Conservation (phyloP, 352 stramenopile genomes). For the Pythium phragmitis region DNA sequence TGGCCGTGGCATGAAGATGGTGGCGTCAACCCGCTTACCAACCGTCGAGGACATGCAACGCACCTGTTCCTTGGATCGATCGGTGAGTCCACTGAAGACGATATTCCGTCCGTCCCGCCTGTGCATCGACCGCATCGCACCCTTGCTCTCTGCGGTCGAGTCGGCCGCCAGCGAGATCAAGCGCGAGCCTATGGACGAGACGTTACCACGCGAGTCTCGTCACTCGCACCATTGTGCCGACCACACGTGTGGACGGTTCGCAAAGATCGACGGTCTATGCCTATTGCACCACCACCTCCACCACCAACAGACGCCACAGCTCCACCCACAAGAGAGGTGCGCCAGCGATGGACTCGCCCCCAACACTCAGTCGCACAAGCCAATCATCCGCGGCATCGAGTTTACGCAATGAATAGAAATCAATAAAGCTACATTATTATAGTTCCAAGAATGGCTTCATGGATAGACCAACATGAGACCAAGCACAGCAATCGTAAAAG, state of each 20-base stretch:
- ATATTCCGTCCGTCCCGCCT: neutral
- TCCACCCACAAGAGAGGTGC: too few relatives aligned
- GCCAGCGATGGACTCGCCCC: too few relatives aligned
- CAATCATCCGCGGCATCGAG: too few relatives aligned
- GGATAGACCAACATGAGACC: too few relatives aligned
- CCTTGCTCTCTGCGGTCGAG: conserved; percentile 9
- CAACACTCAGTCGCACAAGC: too few relatives aligned
- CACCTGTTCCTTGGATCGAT: neutral
- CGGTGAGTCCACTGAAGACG: conserved; percentile 1
- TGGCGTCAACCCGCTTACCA: neutral
- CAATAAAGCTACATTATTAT: too few relatives aligned
- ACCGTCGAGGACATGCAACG: conserved; percentile 12
- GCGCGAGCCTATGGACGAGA: neutral
- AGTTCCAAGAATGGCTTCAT: too few relatives aligned
- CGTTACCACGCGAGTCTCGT: too few relatives aligned
- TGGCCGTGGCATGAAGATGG: too few relatives aligned
- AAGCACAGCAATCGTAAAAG: too few relatives aligned
- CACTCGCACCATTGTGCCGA: conserved; percentile 1
- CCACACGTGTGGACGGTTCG: conserved; percentile 20
- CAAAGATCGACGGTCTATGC: conserved; percentile 27
- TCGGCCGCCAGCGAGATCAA: neutral
- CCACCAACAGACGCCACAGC: neutral
- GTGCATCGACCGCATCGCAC: conserved; percentile 4
- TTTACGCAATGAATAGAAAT: too few relatives aligned
- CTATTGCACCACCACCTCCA: conserved; percentile 24